Evolutionary conservation across 2,329 filamentous ascomycete genomes (phyloP).

Genomic region (Monosporascus ibericus): DNA sequence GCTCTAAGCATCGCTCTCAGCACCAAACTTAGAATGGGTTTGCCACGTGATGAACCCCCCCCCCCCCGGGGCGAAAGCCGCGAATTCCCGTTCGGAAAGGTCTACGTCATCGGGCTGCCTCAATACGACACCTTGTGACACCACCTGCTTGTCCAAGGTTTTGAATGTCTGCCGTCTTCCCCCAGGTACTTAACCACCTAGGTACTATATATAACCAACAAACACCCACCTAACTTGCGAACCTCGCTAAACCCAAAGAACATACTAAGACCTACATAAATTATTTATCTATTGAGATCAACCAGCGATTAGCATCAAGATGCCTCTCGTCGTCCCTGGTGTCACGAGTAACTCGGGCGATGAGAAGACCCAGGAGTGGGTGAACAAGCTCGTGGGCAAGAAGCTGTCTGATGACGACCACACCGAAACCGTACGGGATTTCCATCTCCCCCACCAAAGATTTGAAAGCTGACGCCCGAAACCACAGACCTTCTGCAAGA

Average conservation of each 20-base stretch:
- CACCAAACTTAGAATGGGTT: not conserved
- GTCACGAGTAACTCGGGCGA: constrained; percentile 38
- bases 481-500: constrained; percentile 51
- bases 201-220: not conserved
- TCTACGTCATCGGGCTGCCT: not conserved
- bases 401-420: constrained; percentile 46
- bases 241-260: not conserved
- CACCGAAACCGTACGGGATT: constrained; percentile 44
- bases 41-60: not conserved
- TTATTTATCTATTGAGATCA: not conserved
- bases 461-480: not conserved
- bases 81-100: not conserved
- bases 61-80: not conserved
- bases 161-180: not conserved
- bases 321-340: constrained; percentile 61
- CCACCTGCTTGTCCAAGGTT: not conserved
- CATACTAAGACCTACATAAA: not conserved
- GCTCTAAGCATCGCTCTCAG: not conserved
- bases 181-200: not conserved
- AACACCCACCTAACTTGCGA: not conserved
- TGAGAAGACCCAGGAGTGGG: constrained; percentile 49
- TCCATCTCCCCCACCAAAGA: constrained; percentile 1
- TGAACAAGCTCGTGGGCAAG: constrained; percentile 58
- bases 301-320: constrained; percentile 29
- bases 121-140: not conserved